Percentiles rank a stretch among this genome's conserved stretches.
These are phyloP conservation scores for Megacollybia marginata DNA, from an alignment of 768 basidiomycete species.

Conservation along the genomic window DNA sequence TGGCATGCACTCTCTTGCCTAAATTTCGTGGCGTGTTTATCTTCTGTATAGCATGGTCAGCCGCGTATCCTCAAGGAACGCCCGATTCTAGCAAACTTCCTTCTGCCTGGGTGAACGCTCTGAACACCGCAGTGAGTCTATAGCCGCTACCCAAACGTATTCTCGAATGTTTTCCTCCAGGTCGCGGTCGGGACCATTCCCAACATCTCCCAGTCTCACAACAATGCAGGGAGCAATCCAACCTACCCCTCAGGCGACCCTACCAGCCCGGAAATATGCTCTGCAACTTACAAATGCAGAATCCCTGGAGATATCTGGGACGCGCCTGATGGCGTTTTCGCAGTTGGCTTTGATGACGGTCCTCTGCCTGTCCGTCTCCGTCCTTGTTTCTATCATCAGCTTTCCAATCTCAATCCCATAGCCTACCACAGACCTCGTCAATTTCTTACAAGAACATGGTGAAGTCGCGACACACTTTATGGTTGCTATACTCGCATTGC, in stretches of 20 bases:
- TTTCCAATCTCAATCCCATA: conserved; percentile 11
- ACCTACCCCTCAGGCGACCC: conserved; percentile 41
- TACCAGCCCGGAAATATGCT: conserved; percentile 55
- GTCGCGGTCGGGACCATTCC: conserved; percentile 67
- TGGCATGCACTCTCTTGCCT: conserved; percentile 27
- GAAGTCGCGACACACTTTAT: conserved; percentile 73
- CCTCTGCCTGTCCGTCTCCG: conserved; percentile 38
- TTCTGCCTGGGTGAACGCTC: conserved; percentile 62
- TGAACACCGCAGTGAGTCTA: conserved; percentile 42
- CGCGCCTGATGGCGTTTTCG: conserved; percentile 63
- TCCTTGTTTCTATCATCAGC: neutral
- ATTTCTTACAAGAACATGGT: conserved; percentile 62
- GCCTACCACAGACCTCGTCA: conserved; percentile 42
- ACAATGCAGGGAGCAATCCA: conserved; percentile 28
- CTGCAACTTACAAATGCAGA: conserved; percentile 64
- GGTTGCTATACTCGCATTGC: no score
- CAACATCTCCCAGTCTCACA: conserved; percentile 44
- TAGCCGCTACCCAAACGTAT: no score
- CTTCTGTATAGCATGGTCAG: conserved; percentile 45
- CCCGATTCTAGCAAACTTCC: conserved; percentile 53
- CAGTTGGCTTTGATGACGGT: conserved; percentile 75
- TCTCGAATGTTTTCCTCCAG: no score
- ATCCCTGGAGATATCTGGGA: conserved; percentile 64
- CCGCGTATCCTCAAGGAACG: conserved; percentile 44
- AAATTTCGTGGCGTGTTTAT: neutral